Evolutionary conservation across 2,329 filamentous ascomycete genomes (phyloP).

Genomic region (Rachicladosporium sp.): DNA sequence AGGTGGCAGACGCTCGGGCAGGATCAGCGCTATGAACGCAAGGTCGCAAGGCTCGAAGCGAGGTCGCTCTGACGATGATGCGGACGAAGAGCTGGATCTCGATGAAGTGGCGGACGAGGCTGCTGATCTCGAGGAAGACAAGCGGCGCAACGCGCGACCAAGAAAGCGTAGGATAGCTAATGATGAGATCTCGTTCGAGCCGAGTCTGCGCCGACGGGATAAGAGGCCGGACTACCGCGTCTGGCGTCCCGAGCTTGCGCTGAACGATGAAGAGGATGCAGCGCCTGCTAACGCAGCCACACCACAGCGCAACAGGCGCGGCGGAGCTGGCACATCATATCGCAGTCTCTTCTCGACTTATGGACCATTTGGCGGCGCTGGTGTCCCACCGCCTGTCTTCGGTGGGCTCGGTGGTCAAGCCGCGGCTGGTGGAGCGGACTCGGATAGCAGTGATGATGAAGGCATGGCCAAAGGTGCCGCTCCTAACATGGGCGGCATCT

Average conservation of each 20-base stretch:
- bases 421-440: conserved; percentile 69
- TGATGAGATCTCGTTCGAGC: conserved; percentile 16
- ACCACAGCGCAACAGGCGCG: conserved; percentile 51
- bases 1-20: conserved; percentile 38
- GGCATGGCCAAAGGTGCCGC: conserved; percentile 41
- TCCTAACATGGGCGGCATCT: conserved; percentile 44
- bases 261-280: conserved; percentile 64
- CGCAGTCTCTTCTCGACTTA: conserved; percentile 78
- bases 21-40: conserved; percentile 33
- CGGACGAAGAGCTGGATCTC: conserved; percentile 33
- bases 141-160: conserved; percentile 29
- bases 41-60: not conserved
- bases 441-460: conserved; percentile 95
- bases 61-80: conserved; percentile 33
- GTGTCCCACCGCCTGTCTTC: conserved; percentile 58
- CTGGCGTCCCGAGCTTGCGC: conserved; percentile 57
- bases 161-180: conserved; percentile 12
- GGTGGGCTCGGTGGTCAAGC: conserved; percentile 62
- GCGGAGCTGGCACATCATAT: conserved; percentile 40
- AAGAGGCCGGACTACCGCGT: conserved; percentile 79
- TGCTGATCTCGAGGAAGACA: conserved; percentile 44
- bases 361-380: conserved; percentile 83
- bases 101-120: conserved; percentile 44
- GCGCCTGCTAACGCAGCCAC: conserved; percentile 45
- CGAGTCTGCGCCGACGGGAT: conserved; percentile 48